Conservation (phyloP, 345 rosid species). For the Ceriops tagal region DNA sequence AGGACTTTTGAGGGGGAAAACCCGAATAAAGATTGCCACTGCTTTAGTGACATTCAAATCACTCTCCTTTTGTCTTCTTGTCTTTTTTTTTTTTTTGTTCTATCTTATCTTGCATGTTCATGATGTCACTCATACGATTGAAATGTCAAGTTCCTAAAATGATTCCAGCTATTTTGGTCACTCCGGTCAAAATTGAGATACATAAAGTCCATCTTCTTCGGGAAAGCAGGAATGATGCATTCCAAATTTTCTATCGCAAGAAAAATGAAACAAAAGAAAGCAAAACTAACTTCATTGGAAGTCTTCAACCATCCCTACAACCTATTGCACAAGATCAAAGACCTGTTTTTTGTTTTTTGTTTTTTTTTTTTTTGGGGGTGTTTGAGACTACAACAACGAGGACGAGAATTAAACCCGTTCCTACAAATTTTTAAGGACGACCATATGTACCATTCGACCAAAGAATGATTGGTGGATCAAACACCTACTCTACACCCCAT, state of each 20-base stretch:
- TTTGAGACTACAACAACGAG: too few species aligned
- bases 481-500: too few species aligned
- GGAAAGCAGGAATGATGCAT: neutral
- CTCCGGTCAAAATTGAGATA: slow-evolving; percentile 19
- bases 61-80: too few species aligned
- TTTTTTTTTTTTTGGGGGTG: neutral
- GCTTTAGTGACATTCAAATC: neutral
- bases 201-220: slow-evolving; percentile 3
- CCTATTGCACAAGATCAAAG: neutral
- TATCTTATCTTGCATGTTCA: slow-evolving; percentile 2
- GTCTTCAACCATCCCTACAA: slow-evolving; percentile 12
- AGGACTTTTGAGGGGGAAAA: neutral
- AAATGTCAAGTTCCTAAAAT: neutral
- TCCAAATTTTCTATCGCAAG: slow-evolving; percentile 11
- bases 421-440: too few species aligned
- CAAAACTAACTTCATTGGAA: slow-evolving; percentile 18
- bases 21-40: neutral
- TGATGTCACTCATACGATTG: neutral
- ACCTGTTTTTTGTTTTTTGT: neutral
- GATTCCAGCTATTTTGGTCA: slow-evolving; percentile 19
- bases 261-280: slow-evolving; percentile 14
- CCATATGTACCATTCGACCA: too few species aligned
- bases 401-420: too few species aligned
- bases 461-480: too few species aligned
- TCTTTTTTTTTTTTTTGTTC: neutral